phyloP scores from a whole-genome alignment of 441 rosid genomes.

The Omphalea diandra region DNA sequence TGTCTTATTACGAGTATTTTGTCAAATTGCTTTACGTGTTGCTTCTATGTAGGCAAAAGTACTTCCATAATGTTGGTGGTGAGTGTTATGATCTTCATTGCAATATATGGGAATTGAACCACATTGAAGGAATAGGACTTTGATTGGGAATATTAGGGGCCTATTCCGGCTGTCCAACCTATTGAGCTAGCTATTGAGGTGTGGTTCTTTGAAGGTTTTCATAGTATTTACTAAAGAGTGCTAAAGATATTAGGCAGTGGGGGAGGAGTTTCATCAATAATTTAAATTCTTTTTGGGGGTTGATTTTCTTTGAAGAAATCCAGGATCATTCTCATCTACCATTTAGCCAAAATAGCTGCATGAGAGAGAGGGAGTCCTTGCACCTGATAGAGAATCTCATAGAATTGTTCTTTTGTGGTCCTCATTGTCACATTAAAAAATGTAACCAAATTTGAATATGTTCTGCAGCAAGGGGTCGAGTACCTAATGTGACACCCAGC shows the following conservation, averaged over 20 bases:
- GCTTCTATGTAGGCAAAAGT: not conserved
- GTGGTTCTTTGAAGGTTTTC: no score
- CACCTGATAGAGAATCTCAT: conserved; percentile 3
- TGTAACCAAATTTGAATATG: not conserved
- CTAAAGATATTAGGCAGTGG: not conserved
- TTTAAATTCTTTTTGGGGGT: not conserved
- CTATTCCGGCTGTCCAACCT: no score
- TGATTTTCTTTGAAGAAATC: not conserved
- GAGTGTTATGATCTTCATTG: no score
- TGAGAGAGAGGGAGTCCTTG: not conserved
- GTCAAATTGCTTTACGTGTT: not conserved
- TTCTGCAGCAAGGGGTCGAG: conserved; percentile 60
- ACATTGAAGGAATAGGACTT: no score
- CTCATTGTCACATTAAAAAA: not conserved
- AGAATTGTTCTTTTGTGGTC: not conserved
- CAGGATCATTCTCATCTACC: not conserved
- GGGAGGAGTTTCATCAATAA: not conserved
- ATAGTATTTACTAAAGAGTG: not conserved
- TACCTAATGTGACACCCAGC: conserved; percentile 42
- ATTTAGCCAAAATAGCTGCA: not conserved
- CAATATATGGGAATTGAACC: no score
- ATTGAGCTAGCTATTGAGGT: no score
- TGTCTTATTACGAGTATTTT: not conserved
- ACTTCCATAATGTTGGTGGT: no score
- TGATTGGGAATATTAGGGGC: no score